Percentiles rank a stretch among this genome's conserved stretches.
These are phyloP conservation scores for Backusella psychrophila DNA, from an alignment of 192 early-diverging fungal species.

Conservation along the genomic window DNA sequence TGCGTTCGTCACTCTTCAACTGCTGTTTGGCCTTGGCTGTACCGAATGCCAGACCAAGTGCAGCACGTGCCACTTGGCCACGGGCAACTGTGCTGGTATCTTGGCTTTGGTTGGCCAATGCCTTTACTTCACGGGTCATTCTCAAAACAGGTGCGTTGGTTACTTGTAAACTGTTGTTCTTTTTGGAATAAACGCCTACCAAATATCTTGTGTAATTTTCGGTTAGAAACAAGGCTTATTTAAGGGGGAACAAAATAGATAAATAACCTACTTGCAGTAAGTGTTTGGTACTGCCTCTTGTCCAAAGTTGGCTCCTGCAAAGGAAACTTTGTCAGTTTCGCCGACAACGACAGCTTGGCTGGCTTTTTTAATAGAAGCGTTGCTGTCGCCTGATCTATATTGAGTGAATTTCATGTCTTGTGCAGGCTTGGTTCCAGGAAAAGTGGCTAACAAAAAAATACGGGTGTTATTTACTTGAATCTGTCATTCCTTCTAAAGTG, in stretches of 20 bases:
- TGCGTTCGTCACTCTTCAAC: slow-evolving; percentile 81
- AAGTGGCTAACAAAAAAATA: slow-evolving; percentile 35
- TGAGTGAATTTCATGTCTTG: slow-evolving; percentile 39
- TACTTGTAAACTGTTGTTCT: slow-evolving; percentile 53
- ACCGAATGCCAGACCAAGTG: slow-evolving; percentile 90
- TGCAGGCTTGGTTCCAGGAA: slow-evolving; percentile 47
- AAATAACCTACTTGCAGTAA: slow-evolving; percentile 42
- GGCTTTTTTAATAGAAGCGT: slow-evolving; percentile 32
- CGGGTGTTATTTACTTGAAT: background rate
- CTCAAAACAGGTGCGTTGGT: slow-evolving; percentile 63
- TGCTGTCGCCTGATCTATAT: slow-evolving; percentile 32
- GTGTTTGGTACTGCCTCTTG: slow-evolving; percentile 39
- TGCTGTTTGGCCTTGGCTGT: slow-evolving; percentile 84
- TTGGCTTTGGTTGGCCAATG: slow-evolving; percentile 39
- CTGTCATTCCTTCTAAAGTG: background rate
- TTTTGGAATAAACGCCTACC: slow-evolving; percentile 77
- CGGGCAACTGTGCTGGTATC: slow-evolving; percentile 39
- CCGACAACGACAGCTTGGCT: slow-evolving; percentile 49
- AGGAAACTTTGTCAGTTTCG: slow-evolving; percentile 74
- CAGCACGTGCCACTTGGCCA: slow-evolving; percentile 59
- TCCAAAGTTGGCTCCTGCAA: slow-evolving; percentile 71
- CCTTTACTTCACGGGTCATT: slow-evolving; percentile 69
- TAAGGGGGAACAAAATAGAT: background rate
- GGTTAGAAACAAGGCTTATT: background rate
- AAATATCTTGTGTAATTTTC: slow-evolving; percentile 56